Evolutionary conservation across 139 green algal species (phyloP).

Genomic region (Yamagishiella unicocca): DNA sequence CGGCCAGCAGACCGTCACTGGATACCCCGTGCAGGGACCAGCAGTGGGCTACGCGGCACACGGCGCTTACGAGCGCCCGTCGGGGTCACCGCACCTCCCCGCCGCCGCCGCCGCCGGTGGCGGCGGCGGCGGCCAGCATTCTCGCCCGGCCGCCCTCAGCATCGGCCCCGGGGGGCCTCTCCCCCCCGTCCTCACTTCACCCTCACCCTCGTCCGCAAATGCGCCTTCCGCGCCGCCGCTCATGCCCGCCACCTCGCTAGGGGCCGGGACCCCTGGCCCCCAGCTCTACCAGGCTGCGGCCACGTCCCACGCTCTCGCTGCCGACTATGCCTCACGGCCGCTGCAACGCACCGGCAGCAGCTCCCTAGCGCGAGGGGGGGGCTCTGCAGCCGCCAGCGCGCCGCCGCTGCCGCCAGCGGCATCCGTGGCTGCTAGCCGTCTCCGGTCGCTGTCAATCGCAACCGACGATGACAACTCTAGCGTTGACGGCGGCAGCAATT

Average conservation of each 20-base stretch:
- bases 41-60: no score
- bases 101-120: background rate
- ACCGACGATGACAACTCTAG: background rate
- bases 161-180: background rate
- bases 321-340: background rate
- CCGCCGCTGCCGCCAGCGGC: background rate
- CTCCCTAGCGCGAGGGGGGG: background rate
- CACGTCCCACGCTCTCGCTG: background rate
- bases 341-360: background rate
- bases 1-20: no score
- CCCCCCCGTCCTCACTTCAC: background rate
- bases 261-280: background rate
- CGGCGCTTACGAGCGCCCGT: no score
- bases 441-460: background rate
- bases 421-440: background rate
- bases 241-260: background rate
- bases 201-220: background rate
- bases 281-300: background rate
- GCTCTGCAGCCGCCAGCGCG: background rate
- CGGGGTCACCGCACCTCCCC: no score
- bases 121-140: background rate
- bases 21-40: no score
- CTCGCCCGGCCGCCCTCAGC: background rate
- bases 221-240: background rate
- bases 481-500: constrained; percentile 33